Percentiles rank a stretch among this genome's conserved stretches.
These are phyloP conservation scores for Drechslerella coelobrocha DNA, from an alignment of 2,329 filamentous ascomycete genomes.

Conservation along the genomic window DNA sequence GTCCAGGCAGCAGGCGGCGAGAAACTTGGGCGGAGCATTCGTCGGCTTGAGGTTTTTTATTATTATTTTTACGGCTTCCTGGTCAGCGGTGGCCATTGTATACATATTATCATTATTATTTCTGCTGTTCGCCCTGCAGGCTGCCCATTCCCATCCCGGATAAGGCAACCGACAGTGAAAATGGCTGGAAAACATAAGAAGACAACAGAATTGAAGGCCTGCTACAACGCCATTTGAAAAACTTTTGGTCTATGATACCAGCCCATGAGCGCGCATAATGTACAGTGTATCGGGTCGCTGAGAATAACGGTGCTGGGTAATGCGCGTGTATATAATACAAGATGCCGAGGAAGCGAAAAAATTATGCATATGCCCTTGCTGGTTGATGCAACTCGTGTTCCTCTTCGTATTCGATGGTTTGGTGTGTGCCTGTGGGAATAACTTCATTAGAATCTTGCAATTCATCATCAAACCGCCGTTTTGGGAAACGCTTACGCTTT, in stretches of 20 bases:
- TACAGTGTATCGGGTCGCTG: slow-evolving; percentile 33
- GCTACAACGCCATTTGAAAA: slow-evolving; percentile 14
- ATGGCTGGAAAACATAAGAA: too few relatives aligned
- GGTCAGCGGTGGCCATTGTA: not conserved
- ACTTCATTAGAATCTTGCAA: slow-evolving; percentile 25
- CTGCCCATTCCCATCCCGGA: not conserved
- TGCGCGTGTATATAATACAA: not conserved
- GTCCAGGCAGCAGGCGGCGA: too few relatives aligned
- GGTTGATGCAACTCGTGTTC: slow-evolving; percentile 40
- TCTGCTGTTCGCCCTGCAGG: not conserved
- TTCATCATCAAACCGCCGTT: not conserved
- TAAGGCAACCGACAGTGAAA: not conserved
- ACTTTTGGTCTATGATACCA: slow-evolving; percentile 6
- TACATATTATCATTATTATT: not conserved
- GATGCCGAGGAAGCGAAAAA: slow-evolving; percentile 1
- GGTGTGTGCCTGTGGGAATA: slow-evolving; percentile 49
- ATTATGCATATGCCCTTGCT: slow-evolving; percentile 28
- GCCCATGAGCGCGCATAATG: slow-evolving; percentile 2
- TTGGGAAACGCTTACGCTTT: slow-evolving; percentile 52
- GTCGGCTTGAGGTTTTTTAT: not conserved
- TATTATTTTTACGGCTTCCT: not conserved
- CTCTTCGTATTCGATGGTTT: slow-evolving; percentile 55
- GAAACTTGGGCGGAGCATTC: too few relatives aligned
- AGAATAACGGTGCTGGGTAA: slow-evolving; percentile 17
- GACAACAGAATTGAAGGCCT: too few relatives aligned